Base-by-base conservation (phyloP, 257 asterid genomes). In the Pogostemon cablin region DNA sequence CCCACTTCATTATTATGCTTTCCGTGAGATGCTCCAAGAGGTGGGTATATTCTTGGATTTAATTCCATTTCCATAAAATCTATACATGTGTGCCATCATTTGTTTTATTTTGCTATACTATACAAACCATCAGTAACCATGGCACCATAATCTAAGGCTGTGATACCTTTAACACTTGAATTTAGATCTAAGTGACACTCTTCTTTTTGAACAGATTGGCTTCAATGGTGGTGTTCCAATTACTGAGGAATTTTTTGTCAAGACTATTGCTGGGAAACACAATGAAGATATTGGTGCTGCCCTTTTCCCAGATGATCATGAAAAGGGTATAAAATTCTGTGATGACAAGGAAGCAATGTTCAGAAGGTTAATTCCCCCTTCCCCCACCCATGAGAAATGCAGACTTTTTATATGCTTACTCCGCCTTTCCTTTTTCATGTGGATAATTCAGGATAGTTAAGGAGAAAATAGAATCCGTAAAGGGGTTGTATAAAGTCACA, bases 171-270 rank as follows among this genome's bases (percentile, higher is more conserved):
- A 4, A 11, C 10, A 8, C 69, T 60, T 44, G 8, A 67, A 46
- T 68, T 25, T 53, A 58, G 62, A 41, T 62, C 67, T 42, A 34
- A 32, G 56, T n/a, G 41, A 47, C 60, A 11, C 66, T 15, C 47
- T 38, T 69, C 49, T 62, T 59, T 65, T 73, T 3, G 7, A 61
- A 69, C 89, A 93, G 99, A 89, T 87, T 73, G 99, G 96, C 42
- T 93, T 83, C 82, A 89, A 89, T 68, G 89, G 84, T 2, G 97
- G 99, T 48, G 90, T 89, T 78, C 99, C 96, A 49, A 87, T 93
- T 55, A 72, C 72, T 2, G 96, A 87, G 77, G 89, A 87, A 0
- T 93, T 75, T 78, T 93, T 80, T 57, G 66, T 84, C 15, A 75
- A 72, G 53, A 85, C 83, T 74, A 85, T 91, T 78, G 86, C 96